Base-by-base conservation (phyloP, 441 rosid genomes). In the Syzygium malaccense region DNA sequence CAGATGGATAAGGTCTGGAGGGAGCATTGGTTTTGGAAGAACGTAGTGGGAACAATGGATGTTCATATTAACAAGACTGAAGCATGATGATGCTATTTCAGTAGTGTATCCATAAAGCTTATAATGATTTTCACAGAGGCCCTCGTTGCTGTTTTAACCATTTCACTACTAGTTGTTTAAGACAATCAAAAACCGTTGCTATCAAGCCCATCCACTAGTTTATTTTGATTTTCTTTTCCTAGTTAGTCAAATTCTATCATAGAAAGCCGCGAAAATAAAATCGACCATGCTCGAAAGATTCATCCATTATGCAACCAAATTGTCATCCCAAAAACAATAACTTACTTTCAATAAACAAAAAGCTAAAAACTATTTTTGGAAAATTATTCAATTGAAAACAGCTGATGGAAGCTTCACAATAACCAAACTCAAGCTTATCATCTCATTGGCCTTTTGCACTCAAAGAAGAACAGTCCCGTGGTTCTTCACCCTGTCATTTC, bases 21-120 rank as follows among this genome's bases (percentile, higher is more conserved):
- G 86, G 92, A 92, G 87, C 95, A 94, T 86, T 94, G 96, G 95
- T 93, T 93, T 87, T 95, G 97, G 97, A 92, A 85, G 92, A 89
- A 86, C 78, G 89, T 94, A 85, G 93, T 92, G 25, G 95, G 91
- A 33, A 93, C 32, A 20, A 87, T 26, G 60, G 91, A 88, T 17
- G 78, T 20, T 71, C 83, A 20, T 20, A 41, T 7, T 23, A 45
- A 23, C 83, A 75, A 75, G 13, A 13, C 53, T 23, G 83, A 75
- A 75, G 83, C 53, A 41, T 41, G 83, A 41, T 23, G n/a, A 41
- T 75, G n/a, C 83, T 41, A 23, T 75, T 13, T 23, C 83, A 75
- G 53, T 23, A 41, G 53, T 13, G 83, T 41, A 41, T 75, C 83
- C 51, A 41, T 48, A 41, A 41, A 41, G 49, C 83, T 75, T 51